phyloP scores from a whole-genome alignment of 768 basidiomycete genomes.

The Serendipita sp. region DNA sequence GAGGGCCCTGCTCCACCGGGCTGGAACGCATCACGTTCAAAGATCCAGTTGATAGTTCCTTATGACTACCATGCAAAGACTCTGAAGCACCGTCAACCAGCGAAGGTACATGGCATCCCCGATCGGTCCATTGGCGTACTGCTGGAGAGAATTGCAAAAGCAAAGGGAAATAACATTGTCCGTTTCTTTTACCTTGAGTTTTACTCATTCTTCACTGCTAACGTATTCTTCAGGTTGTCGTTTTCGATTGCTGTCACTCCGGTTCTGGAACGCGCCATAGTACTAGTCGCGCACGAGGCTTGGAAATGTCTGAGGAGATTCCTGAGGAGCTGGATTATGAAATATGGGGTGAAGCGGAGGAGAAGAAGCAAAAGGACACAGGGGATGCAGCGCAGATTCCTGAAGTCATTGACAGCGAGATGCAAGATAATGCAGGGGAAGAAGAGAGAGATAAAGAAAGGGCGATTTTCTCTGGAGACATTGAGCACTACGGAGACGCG shows the following conservation, averaged over 20 bases:
- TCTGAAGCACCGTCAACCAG: too few relatives aligned
- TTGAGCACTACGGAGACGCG: conserved; percentile 30
- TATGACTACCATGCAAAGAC: conserved; percentile 17
- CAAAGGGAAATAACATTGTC: conserved; percentile 53
- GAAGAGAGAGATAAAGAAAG: too few relatives aligned
- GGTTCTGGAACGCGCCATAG: conserved; percentile 22
- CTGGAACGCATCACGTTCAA: conserved; percentile 19
- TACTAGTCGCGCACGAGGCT: neutral
- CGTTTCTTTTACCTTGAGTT: neutral
- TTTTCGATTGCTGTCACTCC: conserved; percentile 52
- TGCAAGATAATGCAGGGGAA: too few relatives aligned
- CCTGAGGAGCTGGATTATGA: conserved; percentile 31
- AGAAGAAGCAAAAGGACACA: too few relatives aligned
- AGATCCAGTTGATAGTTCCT: conserved; percentile 25
- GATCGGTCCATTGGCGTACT: conserved; percentile 50
- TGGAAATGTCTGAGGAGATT: neutral
- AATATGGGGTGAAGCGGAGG: conserved; percentile 30
- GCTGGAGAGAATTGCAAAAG: conserved; percentile 37
- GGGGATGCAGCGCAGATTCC: too few relatives aligned
- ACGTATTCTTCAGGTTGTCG: conserved; percentile 28
- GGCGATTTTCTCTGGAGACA: conserved; percentile 24
- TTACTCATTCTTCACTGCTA: neutral
- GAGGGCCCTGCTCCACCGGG: conserved; percentile 20
- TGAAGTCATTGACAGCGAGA: too few relatives aligned
- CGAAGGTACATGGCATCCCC: too few relatives aligned